Percentiles rank a stretch among this genome's conserved stretches.
Conservation (phyloP, 768 basidiomycete species). For the Hirschioporus abietinus region DNA sequence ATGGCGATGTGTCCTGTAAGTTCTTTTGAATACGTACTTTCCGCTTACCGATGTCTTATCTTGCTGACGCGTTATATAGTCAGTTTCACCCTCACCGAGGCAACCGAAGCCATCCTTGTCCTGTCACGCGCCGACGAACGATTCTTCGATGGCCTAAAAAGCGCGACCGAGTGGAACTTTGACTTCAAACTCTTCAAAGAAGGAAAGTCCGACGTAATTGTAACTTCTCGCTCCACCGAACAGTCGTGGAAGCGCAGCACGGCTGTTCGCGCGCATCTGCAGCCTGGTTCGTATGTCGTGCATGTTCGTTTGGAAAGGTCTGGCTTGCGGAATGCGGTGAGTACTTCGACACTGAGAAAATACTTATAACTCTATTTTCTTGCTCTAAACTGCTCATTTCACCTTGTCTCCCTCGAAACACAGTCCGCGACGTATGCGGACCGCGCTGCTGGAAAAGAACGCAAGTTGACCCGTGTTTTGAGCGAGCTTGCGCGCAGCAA, state of each 20-base stretch:
- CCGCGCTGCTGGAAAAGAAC: not conserved
- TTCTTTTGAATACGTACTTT: conserved; percentile 19
- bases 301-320: conserved; percentile 15
- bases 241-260: conserved; percentile 11
- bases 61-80: conserved; percentile 28
- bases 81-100: conserved; percentile 37
- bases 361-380: too few relatives aligned
- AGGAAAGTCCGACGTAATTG: conserved; percentile 29
- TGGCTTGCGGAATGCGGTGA: not conserved
- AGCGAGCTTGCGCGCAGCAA: conserved; percentile 10
- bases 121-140: conserved; percentile 46
- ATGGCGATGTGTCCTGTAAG: conserved; percentile 53
- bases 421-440: not conserved
- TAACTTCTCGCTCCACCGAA: not conserved
- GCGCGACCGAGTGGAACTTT: conserved; percentile 39
- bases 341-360: not conserved
- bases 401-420: too few relatives aligned
- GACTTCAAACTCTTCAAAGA: conserved; percentile 48
- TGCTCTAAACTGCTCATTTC: not conserved
- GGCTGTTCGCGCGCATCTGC: conserved; percentile 15
- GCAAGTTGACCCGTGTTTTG: conserved; percentile 8
- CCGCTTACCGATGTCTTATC: conserved; percentile 17
- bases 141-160: conserved; percentile 44
- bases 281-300: conserved; percentile 22
- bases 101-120: conserved; percentile 41